These are phyloP conservation scores for Metschnikowia lachancei DNA, from an alignment of 805 yeast species.

Conservation along the genomic window DNA sequence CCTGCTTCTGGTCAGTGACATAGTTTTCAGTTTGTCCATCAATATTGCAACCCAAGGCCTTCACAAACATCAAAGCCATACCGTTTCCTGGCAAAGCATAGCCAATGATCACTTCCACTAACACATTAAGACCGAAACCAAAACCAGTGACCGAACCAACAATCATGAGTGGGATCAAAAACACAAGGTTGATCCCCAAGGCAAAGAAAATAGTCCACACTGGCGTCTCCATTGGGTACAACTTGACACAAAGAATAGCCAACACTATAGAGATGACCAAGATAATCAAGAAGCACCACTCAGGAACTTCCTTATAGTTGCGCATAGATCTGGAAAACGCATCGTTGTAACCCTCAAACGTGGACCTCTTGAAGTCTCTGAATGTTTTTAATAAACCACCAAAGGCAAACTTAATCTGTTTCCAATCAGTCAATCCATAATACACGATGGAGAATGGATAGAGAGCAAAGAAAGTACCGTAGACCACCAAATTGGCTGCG, in stretches of 20 bases:
- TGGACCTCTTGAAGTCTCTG: slow-evolving; percentile 22
- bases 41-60: slow-evolving; percentile 47
- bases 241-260: slow-evolving; percentile 37
- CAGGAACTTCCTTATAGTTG: slow-evolving; percentile 38
- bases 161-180: slow-evolving; percentile 41
- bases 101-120: slow-evolving; percentile 42
- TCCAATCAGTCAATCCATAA: slow-evolving; percentile 17
- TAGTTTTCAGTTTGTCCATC: slow-evolving; percentile 46
- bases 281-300: too few relatives aligned
- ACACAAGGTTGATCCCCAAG: slow-evolving; percentile 36
- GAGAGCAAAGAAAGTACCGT: slow-evolving; percentile 27
- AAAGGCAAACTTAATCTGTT: slow-evolving; percentile 16
- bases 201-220: slow-evolving; percentile 42
- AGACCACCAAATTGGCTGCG: slow-evolving; percentile 23
- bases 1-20: slow-evolving; percentile 47
- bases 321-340: slow-evolving; percentile 35
- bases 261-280: slow-evolving; percentile 33
- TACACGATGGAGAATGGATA: slow-evolving; percentile 27
- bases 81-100: slow-evolving; percentile 49
- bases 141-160: slow-evolving; percentile 35
- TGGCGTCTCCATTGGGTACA: slow-evolving; percentile 44
- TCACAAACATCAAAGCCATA: slow-evolving; percentile 46
- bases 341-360: slow-evolving; percentile 33
- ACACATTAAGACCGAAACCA: slow-evolving; percentile 41
- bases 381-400: slow-evolving; percentile 17